phyloP scores from a whole-genome alignment of 108 stramenopile genomes.

The Chaetoceros tenuissimus region DNA sequence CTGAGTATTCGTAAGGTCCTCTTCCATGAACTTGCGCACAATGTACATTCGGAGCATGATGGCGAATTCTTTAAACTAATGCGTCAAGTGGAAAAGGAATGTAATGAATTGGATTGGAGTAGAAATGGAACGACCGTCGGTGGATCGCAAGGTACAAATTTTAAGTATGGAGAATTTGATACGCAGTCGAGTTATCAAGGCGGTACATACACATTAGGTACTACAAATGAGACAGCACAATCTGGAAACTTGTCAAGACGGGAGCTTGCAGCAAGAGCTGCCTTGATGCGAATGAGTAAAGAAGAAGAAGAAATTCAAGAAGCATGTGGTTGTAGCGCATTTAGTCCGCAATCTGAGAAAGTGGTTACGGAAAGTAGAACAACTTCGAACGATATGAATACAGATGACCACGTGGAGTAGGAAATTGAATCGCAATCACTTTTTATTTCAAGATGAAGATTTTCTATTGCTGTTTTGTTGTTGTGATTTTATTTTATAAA shows the following conservation, averaged over 20 bases:
- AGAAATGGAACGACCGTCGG: slow-evolving; percentile 8
- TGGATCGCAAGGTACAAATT: not conserved
- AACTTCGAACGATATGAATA: too few species aligned
- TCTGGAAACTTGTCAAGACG: not conserved
- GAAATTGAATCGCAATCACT: too few species aligned
- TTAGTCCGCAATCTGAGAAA: too few species aligned
- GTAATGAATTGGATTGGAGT: slow-evolving; percentile 54
- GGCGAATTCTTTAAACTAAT: slow-evolving; percentile 55
- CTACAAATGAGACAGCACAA: not conserved
- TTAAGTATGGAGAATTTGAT: not conserved
- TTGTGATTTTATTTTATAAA: too few species aligned
- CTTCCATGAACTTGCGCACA: slow-evolving; percentile 76
- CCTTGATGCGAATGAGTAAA: slow-evolving; percentile 13
- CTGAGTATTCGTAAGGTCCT: slow-evolving; percentile 45
- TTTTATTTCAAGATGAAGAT: too few species aligned
- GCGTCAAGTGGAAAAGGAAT: slow-evolving; percentile 71
- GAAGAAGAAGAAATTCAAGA: slow-evolving; percentile 17
- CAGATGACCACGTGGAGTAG: too few species aligned
- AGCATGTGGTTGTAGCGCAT: slow-evolving; percentile 24
- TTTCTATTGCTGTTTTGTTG: too few species aligned
- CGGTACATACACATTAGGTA: slow-evolving; percentile 19
- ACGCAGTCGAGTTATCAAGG: slow-evolving; percentile 1
- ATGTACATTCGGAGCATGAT: slow-evolving; percentile 58
- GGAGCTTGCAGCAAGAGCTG: slow-evolving; percentile 26
- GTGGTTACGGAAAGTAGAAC: too few species aligned